A percentile compares a stretch with the other conserved stretches of the same genome.
Evolutionary conservation across 2,329 filamentous ascomycete genomes (phyloP).

Genomic region (Aspergillus sp.): DNA sequence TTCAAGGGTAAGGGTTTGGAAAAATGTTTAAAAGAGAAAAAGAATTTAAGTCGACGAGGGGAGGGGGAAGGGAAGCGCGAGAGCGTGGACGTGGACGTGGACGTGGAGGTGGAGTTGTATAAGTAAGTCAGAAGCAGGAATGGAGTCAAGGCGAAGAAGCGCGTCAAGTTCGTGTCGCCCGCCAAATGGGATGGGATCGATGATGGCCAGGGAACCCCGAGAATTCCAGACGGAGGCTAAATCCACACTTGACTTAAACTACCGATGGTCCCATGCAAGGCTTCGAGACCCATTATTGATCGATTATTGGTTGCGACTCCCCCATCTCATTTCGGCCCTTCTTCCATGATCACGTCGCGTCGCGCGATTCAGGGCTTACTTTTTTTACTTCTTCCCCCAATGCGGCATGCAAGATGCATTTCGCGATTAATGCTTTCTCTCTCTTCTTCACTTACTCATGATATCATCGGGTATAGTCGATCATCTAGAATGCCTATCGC

Average conservation of each 20-base stretch:
- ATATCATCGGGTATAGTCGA: not conserved
- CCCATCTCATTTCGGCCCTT: not conserved
- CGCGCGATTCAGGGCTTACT: not conserved
- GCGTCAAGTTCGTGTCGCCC: conserved; percentile 19
- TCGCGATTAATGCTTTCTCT: not conserved
- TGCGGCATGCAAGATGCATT: not conserved
- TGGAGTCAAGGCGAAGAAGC: conserved; percentile 4
- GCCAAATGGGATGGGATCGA: not conserved
- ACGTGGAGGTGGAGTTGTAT: not conserved
- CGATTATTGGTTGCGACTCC: conserved; percentile 3
- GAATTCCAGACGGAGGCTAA: conserved; percentile 1
- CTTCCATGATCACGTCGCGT: conserved; percentile 1
- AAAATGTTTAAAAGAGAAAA: not conserved
- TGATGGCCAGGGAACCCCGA: not conserved
- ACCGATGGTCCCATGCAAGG: conserved; percentile 2
- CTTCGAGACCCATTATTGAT: not conserved
- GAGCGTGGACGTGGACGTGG: not conserved
- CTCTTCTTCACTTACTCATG: not conserved
- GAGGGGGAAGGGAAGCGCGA: not conserved
- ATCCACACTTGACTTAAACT: not conserved
- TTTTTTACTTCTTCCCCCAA: not conserved
- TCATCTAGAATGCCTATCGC: not conserved
- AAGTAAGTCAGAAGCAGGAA: conserved; percentile 1
- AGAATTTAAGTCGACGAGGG: not conserved
- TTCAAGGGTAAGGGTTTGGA: not conserved